Evolutionary conservation across 2,329 filamentous ascomycete genomes (phyloP).

Genomic region (Plectosphaerella sp.): DNA sequence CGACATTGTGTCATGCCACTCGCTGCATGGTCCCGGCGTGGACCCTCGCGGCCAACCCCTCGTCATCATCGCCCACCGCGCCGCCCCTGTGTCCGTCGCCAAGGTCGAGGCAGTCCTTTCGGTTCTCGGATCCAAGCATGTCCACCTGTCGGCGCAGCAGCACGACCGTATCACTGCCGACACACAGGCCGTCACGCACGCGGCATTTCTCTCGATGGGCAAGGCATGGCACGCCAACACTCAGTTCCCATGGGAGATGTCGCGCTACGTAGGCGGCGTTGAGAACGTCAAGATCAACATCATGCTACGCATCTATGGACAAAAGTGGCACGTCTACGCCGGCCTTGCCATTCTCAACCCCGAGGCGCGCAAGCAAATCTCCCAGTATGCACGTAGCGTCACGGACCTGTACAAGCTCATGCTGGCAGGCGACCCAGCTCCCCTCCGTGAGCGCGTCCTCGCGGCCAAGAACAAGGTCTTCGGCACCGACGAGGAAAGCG

Average conservation of each 20-base stretch:
- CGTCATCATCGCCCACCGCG: constrained; percentile 90
- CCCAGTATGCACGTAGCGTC: constrained; percentile 87
- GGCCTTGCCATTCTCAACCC: constrained; percentile 96
- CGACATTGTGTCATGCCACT: constrained; percentile 93
- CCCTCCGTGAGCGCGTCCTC: constrained; percentile 69
- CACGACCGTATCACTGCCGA: constrained; percentile 98
- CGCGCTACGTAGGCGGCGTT: constrained; percentile 93
- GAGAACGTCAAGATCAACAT: constrained; percentile 99
- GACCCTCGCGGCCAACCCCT: constrained; percentile 86
- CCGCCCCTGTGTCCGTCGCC: constrained; percentile 67
- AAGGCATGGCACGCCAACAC: constrained; percentile 94
- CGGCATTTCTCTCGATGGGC: constrained; percentile 95
- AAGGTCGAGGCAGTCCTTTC: constrained; percentile 79
- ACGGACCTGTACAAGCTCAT: constrained; percentile 96
- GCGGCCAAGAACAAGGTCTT: constrained; percentile 66
- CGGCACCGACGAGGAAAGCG: constrained; percentile 57
- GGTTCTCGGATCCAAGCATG: constrained; percentile 80
- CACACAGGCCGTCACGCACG: constrained; percentile 96
- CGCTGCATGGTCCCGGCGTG: constrained; percentile 87
- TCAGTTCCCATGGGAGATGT: constrained; percentile 95
- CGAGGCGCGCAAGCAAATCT: constrained; percentile 84
- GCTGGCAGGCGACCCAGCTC: constrained; percentile 76
- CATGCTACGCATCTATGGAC: constrained; percentile 92
- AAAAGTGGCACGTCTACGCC: constrained; percentile 99
- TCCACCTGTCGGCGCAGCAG: constrained; percentile 79